These are phyloP conservation scores for Talinum fruticosum DNA, from an alignment of 148 eudicot genomes.

Conservation along the genomic window DNA sequence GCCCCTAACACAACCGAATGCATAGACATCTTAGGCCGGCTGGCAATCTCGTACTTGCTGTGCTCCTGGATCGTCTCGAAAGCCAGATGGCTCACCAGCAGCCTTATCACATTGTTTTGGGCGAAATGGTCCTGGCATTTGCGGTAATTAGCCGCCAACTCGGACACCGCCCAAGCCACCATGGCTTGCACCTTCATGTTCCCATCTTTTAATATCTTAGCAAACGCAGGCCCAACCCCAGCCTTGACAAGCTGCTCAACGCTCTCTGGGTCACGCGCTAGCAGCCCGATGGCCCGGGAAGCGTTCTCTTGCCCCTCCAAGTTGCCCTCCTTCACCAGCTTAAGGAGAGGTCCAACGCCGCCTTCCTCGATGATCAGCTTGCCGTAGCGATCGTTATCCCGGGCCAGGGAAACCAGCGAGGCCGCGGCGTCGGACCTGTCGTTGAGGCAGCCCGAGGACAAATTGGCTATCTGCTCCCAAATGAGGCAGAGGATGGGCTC, in stretches of 20 bases:
- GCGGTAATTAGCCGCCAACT: slow-evolving; percentile 59
- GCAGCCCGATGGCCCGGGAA: background rate
- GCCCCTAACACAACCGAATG: slow-evolving; percentile 49
- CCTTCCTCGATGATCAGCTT: slow-evolving; percentile 62
- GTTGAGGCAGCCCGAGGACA: slow-evolving; percentile 54
- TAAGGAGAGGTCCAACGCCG: slow-evolving; percentile 51
- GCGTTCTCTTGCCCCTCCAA: slow-evolving; percentile 7
- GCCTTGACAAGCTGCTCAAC: slow-evolving; percentile 10
- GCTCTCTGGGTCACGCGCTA: slow-evolving; percentile 5
- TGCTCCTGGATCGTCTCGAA: slow-evolving; percentile 89
- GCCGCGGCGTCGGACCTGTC: slow-evolving; percentile 73
- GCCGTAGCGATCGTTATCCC: slow-evolving; percentile 57
- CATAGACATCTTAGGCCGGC: slow-evolving; percentile 42
- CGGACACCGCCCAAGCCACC: slow-evolving; percentile 40
- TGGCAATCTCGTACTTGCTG: slow-evolving; percentile 67
- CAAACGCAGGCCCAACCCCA: background rate
- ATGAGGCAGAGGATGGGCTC: slow-evolving; percentile 83
- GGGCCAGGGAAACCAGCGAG: slow-evolving; percentile 56
- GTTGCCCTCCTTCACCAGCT: slow-evolving; percentile 28
- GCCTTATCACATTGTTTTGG: slow-evolving; percentile 63
- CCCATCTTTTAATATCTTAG: slow-evolving; percentile 1
- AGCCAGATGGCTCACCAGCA: slow-evolving; percentile 75
- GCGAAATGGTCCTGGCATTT: slow-evolving; percentile 87
- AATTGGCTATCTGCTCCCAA: slow-evolving; percentile 85
- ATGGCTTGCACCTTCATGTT: slow-evolving; percentile 6